Conservation (phyloP, 108 stramenopile genomes). For the Epithemia pelagica region DNA sequence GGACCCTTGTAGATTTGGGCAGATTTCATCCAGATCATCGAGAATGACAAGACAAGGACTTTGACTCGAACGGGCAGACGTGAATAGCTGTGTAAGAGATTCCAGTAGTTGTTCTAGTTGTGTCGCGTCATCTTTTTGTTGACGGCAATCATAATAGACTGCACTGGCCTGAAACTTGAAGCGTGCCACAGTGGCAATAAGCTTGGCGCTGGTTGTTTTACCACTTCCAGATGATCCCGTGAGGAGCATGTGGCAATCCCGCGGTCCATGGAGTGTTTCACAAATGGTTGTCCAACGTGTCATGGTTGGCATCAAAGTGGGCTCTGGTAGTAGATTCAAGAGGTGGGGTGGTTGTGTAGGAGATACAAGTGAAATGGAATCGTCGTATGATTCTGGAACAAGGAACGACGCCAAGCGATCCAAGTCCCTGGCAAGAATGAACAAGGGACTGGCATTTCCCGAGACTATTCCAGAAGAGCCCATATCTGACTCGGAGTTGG, state of each 20-base stretch:
- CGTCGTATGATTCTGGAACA: no score
- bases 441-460: neutral
- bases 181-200: constrained; percentile 35
- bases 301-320: neutral
- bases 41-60: constrained; percentile 47
- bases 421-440: neutral
- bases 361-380: neutral
- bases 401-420: neutral
- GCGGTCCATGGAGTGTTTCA: neutral
- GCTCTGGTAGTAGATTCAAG: neutral
- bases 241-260: constrained; percentile 4
- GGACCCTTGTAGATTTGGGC: constrained; percentile 46
- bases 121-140: constrained; percentile 35
- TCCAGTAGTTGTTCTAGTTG: constrained; percentile 33
- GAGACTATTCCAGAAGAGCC: neutral
- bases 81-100: constrained; percentile 26
- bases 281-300: neutral
- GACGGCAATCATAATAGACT: constrained; percentile 67
- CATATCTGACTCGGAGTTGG: neutral
- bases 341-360: neutral
- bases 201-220: constrained; percentile 55
- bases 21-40: constrained; percentile 70
- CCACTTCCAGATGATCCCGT: constrained; percentile 58
- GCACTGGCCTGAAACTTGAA: constrained; percentile 17
- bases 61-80: constrained; percentile 11